Percentiles rank a stretch among this genome's conserved stretches.
These are phyloP conservation scores for Acorus calamus DNA, from an alignment of 106 monocot genomes.

Conservation along the genomic window DNA sequence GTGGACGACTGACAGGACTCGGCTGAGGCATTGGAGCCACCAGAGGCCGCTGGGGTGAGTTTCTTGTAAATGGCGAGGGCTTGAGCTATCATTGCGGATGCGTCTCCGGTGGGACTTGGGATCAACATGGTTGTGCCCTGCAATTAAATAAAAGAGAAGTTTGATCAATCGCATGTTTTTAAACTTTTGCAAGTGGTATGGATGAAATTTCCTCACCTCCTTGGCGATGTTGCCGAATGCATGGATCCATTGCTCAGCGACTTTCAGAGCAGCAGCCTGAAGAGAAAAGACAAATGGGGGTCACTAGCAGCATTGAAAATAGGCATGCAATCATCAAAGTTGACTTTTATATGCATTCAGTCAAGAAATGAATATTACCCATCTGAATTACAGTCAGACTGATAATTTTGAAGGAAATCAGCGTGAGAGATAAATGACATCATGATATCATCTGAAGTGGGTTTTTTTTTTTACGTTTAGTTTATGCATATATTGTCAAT, in stretches of 20 bases:
- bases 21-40: no score
- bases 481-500: no score
- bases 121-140: conserved; percentile 52
- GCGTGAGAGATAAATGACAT: no score
- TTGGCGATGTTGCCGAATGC: conserved; percentile 58
- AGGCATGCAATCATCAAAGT: no score
- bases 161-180: not conserved
- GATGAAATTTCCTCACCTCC: conserved; percentile 23
- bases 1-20: no score
- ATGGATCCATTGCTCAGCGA: conserved; percentile 52
- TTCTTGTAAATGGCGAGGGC: conserved; percentile 38
- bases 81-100: conserved; percentile 50
- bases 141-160: not conserved
- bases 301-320: no score
- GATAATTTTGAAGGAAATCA: no score
- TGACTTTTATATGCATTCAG: no score
- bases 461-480: no score
- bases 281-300: not conserved
- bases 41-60: not conserved
- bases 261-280: conserved; percentile 44
- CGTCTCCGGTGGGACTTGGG: conserved; percentile 23
- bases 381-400: no score
- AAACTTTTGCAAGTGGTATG: not conserved
- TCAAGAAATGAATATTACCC: no score
- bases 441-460: no score